Conservation (phyloP, 164 flowering plant species). For the Tetracentron sinense region DNA sequence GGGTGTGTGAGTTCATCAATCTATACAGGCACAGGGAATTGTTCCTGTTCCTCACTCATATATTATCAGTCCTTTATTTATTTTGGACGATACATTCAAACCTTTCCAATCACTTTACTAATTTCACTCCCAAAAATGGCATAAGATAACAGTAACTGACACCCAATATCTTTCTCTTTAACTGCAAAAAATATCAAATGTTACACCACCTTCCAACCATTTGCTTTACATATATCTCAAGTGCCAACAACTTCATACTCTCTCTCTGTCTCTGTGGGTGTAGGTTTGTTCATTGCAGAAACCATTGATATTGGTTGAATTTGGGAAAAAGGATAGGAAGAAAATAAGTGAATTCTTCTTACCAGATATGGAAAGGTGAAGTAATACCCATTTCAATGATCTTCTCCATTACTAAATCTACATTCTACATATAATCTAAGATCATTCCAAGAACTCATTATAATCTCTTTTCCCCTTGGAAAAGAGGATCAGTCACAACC, state of each 20-base stretch:
- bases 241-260: background rate
- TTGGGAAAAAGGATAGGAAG: no score
- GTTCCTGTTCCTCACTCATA: no score
- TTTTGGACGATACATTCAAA: constrained; percentile 12
- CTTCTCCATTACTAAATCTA: no score
- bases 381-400: background rate
- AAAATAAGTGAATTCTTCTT: no score
- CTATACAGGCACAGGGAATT: no score
- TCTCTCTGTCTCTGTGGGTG: background rate
- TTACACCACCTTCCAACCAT: background rate
- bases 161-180: background rate
- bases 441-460: background rate
- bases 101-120: background rate
- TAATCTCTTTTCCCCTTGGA: no score
- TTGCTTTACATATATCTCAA: background rate
- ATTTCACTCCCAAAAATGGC: background rate
- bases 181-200: background rate
- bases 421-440: background rate
- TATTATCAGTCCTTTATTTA: no score
- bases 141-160: background rate
- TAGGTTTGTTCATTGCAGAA: no score
- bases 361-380: no score
- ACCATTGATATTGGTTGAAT: no score
- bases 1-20: no score
- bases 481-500: no score